Evolutionary conservation across 2,329 filamentous ascomycete species (phyloP).

Genomic region (Trichoderma sp.): DNA sequence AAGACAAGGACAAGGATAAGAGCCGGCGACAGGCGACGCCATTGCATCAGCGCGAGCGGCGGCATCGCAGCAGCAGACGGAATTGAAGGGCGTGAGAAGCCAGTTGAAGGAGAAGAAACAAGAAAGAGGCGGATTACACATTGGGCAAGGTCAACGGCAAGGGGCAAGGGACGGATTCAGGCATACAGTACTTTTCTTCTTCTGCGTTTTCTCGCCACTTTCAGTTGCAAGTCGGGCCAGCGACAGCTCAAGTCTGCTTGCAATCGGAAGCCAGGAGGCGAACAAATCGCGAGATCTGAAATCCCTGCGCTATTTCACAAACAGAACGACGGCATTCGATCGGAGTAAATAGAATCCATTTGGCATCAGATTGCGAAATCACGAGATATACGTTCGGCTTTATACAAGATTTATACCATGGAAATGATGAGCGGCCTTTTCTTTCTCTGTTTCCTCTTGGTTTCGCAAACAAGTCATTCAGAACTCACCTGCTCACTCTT

Average conservation of each 20-base stretch:
- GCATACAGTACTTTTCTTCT: constrained; percentile 1
- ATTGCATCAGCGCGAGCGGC: constrained; percentile 18
- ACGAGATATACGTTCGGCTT: constrained; percentile 1
- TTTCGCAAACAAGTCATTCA: background rate
- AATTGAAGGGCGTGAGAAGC: background rate
- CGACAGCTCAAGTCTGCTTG: constrained; percentile 5
- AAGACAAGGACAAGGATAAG: background rate
- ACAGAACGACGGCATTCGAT: constrained; percentile 14
- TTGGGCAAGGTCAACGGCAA: background rate
- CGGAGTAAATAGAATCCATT: constrained; percentile 18
- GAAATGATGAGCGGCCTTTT: background rate
- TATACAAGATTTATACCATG: background rate
- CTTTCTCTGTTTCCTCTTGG: background rate
- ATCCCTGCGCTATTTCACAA: constrained; percentile 11
- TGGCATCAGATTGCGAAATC: constrained; percentile 25
- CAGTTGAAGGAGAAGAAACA: background rate
- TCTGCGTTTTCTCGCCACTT: background rate
- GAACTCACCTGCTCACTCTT: background rate
- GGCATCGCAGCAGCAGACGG: constrained; percentile 25
- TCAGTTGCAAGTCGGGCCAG: constrained; percentile 4
- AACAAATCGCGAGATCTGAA: constrained; percentile 10
- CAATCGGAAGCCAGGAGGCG: constrained; percentile 1
- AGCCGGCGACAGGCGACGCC: constrained; percentile 7
- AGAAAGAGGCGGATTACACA: background rate
- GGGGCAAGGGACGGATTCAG: background rate